Percentiles rank a stretch among this genome's conserved stretches.
phyloP scores from a whole-genome alignment of 2,329 filamentous ascomycete genomes.

The Phialophora tarda region DNA sequence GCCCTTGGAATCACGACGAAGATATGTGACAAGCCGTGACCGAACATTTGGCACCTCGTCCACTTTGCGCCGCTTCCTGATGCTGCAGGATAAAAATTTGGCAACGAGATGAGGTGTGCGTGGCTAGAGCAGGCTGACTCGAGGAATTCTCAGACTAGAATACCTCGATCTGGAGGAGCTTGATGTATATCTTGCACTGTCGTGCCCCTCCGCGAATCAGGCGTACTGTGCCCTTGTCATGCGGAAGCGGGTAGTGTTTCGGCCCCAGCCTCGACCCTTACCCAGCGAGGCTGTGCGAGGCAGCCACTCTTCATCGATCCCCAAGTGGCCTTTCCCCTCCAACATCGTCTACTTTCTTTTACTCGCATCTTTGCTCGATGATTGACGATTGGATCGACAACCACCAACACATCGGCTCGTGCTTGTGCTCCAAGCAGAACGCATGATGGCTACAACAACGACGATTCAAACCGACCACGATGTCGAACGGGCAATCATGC shows the following conservation, averaged over 20 bases:
- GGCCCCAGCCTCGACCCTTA: neutral
- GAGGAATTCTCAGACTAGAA: neutral
- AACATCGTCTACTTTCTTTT: neutral
- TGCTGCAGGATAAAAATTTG: neutral
- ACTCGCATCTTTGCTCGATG: neutral
- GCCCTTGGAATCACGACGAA: neutral
- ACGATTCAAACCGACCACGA: neutral
- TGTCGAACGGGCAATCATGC: constrained; percentile 1
- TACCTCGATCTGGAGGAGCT: neutral
- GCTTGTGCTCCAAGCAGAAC: neutral
- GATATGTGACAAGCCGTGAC: neutral
- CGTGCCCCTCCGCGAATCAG: neutral
- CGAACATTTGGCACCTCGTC: constrained; percentile 1
- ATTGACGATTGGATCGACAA: neutral
- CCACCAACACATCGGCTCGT: neutral
- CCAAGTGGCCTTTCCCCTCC: neutral
- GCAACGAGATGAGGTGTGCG: neutral
- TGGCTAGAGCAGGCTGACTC: neutral
- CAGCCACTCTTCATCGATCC: neutral
- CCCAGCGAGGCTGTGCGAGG: neutral
- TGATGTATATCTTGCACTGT: neutral
- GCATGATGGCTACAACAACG: constrained; percentile 4
- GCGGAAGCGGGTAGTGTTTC: neutral
- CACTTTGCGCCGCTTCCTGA: neutral
- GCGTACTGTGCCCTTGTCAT: neutral